Evolutionary conservation across 2,329 filamentous ascomycete species (phyloP).

Genomic region (Cladosporium sp.): DNA sequence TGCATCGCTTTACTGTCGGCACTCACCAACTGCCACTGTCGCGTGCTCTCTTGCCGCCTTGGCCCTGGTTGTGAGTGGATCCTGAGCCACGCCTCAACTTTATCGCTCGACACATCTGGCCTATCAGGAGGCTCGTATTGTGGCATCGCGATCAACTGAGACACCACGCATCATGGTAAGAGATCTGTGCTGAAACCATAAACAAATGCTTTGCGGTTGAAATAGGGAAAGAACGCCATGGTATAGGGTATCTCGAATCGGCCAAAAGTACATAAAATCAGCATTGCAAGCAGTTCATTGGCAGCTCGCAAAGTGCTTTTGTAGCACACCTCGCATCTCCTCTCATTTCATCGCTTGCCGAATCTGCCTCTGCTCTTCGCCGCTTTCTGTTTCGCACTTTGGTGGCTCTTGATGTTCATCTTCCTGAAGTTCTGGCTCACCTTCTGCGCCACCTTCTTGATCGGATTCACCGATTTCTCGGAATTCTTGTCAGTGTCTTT

Average conservation of each 20-base stretch:
- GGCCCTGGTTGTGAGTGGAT: constrained; percentile 7
- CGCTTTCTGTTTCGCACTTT: constrained; percentile 41
- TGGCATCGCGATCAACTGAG: not conserved
- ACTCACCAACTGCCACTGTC: not conserved
- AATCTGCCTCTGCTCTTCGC: constrained; percentile 43
- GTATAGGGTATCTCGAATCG: not conserved
- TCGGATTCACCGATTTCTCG: constrained; percentile 15
- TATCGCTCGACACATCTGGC: not conserved
- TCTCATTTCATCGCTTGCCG: constrained; percentile 30
- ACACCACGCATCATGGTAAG: not conserved
- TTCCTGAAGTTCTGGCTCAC: constrained; percentile 52
- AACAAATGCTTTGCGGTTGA: not conserved
- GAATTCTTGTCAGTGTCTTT: not conserved
- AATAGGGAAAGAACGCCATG: not conserved
- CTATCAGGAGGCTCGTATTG: not conserved
- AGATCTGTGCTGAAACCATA: not conserved
- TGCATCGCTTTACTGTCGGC: constrained; percentile 8
- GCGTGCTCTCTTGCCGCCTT: constrained; percentile 10
- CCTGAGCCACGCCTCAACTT: not conserved
- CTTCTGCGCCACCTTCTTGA: constrained; percentile 46
- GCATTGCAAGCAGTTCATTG: not conserved
- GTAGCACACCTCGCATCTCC: not conserved
- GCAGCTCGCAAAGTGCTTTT: not conserved
- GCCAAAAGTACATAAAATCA: not conserved
- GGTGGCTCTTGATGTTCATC: constrained; percentile 56